Base-by-base conservation (phyloP, 2,329 filamentous ascomycete genomes). In the Calonectria multiphialidica region DNA sequence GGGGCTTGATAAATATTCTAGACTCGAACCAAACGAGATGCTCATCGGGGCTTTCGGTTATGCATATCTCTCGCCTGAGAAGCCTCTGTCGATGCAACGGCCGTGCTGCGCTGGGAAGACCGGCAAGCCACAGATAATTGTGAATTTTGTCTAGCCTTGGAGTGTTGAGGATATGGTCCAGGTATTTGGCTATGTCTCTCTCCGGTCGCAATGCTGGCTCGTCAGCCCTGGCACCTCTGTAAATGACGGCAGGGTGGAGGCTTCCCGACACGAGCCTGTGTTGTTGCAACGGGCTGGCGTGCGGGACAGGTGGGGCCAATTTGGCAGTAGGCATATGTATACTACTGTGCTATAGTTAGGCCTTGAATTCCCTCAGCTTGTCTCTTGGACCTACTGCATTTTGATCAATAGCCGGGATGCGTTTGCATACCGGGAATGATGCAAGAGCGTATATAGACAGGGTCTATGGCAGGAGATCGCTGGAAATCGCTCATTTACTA, bases 21-120 rank as follows among this genome's bases (percentile, higher is more conserved):
- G 40, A 33, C 16, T 71, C 68, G 33, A 68, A 70, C 72, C 68
- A 73, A 23, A 73, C 64, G 1, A 73, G 49, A 28, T 73, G 68
- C 33, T 71, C 68, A 30, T 73, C 47, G 3, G 72, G 61, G 28
- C 15, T 30, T 62, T 73, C 72, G 5, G 68, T 71, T 25, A 66
- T 42, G 61, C 40, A 50, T 18, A 73, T 68, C 13, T 61, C 65
- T 35, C 72, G 72, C 25, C 25, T 21, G 9, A 73, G 57, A 8
- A 73, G 15, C 13, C 16, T 65, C 37, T 72, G 72, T 33, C 68
- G 64, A 50, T 71, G 68, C 18, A 73, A 53, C 18, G 72, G 68
- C 3, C 72, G 68, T 33, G 68, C 57, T 8, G 68, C 65, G 18
- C 65, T 62, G 6, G 65, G 68, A 23, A 73, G 50, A n/a, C 72